Evolutionary conservation across 148 eudicot genomes (phyloP).

Genomic region (Chenopodium berlandieri): DNA sequence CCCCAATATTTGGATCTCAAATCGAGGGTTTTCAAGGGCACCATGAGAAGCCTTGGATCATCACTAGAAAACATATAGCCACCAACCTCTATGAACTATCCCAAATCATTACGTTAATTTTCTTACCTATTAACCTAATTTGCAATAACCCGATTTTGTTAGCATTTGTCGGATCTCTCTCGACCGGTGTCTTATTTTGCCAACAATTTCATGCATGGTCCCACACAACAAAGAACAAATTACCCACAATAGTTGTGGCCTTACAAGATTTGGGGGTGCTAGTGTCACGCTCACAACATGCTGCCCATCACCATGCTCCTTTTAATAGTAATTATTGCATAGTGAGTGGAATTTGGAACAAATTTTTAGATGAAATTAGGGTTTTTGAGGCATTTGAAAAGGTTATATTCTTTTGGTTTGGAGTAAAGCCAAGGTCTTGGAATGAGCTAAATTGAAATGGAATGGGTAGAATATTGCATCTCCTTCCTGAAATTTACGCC

Average conservation of each 20-base stretch:
- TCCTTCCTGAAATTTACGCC: not conserved
- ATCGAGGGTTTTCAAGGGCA: conserved; percentile 80
- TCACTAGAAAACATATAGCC: conserved; percentile 62
- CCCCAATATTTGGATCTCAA: conserved; percentile 71
- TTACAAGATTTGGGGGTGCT: conserved; percentile 72
- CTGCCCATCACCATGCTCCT: conserved; percentile 68
- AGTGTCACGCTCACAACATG: conserved; percentile 56
- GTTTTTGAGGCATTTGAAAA: conserved; percentile 66
- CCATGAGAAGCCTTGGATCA: conserved; percentile 81
- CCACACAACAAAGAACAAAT: conserved; percentile 61
- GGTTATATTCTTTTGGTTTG: conserved; percentile 59
- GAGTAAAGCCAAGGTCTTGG: conserved; percentile 79
- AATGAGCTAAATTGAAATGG: conserved; percentile 60
- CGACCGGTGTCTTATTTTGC: conserved; percentile 81
- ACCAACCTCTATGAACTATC: conserved; percentile 44
- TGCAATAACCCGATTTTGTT: conserved; percentile 39
- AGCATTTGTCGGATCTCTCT: conserved; percentile 49
- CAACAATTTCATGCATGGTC: conserved; percentile 92
- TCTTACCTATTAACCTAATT: conserved; percentile 51
- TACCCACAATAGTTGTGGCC: conserved; percentile 53
- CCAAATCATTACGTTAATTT: conserved; percentile 41
- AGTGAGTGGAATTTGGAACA: conserved; percentile 83
- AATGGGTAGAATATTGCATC: conserved; percentile 29
- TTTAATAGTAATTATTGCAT: conserved; percentile 77
- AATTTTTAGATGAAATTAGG: conserved; percentile 49